Conservation (phyloP, 495 filamentous ascomycete genomes). For the Penicillium steckii region DNA sequence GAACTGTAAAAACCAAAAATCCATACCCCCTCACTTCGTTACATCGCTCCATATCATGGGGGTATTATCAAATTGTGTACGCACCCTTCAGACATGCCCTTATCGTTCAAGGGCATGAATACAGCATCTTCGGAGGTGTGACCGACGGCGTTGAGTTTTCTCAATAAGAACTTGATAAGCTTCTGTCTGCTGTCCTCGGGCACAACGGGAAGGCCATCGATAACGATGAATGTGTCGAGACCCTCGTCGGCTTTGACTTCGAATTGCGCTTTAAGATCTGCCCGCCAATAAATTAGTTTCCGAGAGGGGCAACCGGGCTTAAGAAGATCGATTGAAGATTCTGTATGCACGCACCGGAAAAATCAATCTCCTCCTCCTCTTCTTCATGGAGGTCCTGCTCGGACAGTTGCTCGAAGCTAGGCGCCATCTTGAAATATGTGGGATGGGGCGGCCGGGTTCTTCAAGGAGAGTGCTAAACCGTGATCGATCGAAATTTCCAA, state of each 20-base stretch:
- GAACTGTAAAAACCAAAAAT: conserved; percentile 6
- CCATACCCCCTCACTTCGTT: no score
- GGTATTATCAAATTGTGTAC: conserved; percentile 19
- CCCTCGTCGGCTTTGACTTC: conserved; percentile 95
- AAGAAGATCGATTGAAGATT: conserved; percentile 13
- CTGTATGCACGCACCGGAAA: conserved; percentile 60
- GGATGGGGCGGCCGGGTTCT: conserved; percentile 26
- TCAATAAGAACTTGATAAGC: conserved; percentile 89
- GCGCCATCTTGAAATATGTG: conserved; percentile 57
- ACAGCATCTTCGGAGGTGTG: conserved; percentile 81
- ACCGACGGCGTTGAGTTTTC: conserved; percentile 83
- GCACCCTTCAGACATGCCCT: conserved; percentile 80
- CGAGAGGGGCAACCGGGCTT: conserved; percentile 23
- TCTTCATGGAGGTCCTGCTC: conserved; percentile 85
- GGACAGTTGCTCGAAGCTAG: conserved; percentile 68
- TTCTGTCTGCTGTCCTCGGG: conserved; percentile 80
- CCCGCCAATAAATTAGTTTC: conserved; percentile 22
- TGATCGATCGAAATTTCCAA: conserved; percentile 27
- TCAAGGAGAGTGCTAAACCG: not conserved
- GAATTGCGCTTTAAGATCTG: conserved; percentile 86
- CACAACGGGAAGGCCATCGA: conserved; percentile 90
- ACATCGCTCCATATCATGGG: no score
- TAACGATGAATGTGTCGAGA: conserved; percentile 89
- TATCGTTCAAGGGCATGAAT: conserved; percentile 87
- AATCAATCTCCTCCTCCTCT: conserved; percentile 88